Percentiles rank a stretch among this genome's conserved stretches.
phyloP scores from a whole-genome alignment of 352 stramenopile species.

The Phytophthora pinifolia region DNA sequence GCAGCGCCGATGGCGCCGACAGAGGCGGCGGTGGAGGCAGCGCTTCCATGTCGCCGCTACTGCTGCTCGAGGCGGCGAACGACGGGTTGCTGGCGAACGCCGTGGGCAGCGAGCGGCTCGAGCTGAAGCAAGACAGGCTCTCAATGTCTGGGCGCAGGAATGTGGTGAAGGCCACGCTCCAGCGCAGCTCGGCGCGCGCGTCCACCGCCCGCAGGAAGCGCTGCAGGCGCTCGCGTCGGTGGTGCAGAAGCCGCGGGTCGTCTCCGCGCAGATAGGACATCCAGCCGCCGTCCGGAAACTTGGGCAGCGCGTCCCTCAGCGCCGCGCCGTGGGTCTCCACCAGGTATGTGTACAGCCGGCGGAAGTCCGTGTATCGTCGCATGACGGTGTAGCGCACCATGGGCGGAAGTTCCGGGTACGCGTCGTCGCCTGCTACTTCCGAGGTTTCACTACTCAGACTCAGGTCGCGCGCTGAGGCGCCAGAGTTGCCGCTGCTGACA shows the following conservation, averaged over 20 bases:
- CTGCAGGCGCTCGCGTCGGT: conserved; percentile 62
- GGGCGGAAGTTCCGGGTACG: conserved; percentile 52
- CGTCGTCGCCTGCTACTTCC: conserved; percentile 10
- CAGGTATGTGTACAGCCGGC: conserved; percentile 59
- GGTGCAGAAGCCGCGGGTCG: conserved; percentile 70
- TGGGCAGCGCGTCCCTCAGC: conserved; percentile 49
- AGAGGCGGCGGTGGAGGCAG: conserved; percentile 14
- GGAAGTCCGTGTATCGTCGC: conserved; percentile 80
- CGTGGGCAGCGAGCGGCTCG: conserved; percentile 10
- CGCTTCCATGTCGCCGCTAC: conserved; percentile 29
- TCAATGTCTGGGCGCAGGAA: conserved; percentile 68
- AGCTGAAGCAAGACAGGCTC: conserved; percentile 26
- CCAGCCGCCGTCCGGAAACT: conserved; percentile 69
- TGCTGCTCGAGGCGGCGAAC: conserved; percentile 23
- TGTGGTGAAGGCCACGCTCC: conserved; percentile 51
- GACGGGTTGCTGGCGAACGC: conserved; percentile 33
- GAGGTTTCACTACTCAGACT: neutral
- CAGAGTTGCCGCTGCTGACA: conserved; percentile 20
- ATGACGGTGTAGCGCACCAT: conserved; percentile 82
- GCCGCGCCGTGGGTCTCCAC: conserved; percentile 46
- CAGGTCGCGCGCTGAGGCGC: conserved; percentile 4
- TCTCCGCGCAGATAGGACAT: conserved; percentile 77
- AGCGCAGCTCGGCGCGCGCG: conserved; percentile 55
- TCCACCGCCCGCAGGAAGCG: conserved; percentile 64
- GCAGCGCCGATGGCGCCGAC: conserved; percentile 22